A percentile compares a stretch with the other conserved stretches of the same genome.
Conservation (phyloP, 345 rosid genomes). For the Dovyalis caffra region DNA sequence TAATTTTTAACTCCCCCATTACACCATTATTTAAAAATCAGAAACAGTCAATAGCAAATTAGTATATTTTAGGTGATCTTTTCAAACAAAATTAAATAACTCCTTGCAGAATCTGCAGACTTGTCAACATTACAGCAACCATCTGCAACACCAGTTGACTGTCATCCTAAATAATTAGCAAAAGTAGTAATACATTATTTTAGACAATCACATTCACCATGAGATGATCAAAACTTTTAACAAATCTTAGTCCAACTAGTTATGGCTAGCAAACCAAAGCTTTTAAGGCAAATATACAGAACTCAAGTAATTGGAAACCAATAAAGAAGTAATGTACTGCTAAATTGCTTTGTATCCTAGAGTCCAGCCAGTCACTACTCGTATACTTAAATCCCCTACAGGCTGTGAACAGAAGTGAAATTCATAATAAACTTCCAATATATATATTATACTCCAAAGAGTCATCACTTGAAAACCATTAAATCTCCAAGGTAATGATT, state of each 20-base stretch:
- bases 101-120: slow-evolving; percentile 7
- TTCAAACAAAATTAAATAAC: not conserved
- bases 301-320: not conserved
- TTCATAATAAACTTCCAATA: too few species aligned
- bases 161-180: slow-evolving; percentile 1
- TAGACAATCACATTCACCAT: not conserved
- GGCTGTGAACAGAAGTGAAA: not conserved
- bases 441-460: too few species aligned
- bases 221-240: slow-evolving; percentile 5
- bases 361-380: slow-evolving; percentile 1
- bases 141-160: not conserved
- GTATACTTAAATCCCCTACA: not conserved
- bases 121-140: slow-evolving; percentile 5
- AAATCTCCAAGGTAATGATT: not conserved
- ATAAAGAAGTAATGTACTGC: not conserved
- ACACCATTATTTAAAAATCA: not conserved
- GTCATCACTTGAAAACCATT: not conserved
- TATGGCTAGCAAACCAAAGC: not conserved
- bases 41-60: not conserved
- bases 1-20: not conserved
- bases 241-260: slow-evolving; percentile 17
- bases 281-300: not conserved
- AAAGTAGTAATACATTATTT: not conserved
- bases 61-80: not conserved
- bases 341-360: not conserved